These are phyloP conservation scores for Cucurbita ficifolia DNA, from an alignment of 306 rosid genomes.

Conservation along the genomic window DNA sequence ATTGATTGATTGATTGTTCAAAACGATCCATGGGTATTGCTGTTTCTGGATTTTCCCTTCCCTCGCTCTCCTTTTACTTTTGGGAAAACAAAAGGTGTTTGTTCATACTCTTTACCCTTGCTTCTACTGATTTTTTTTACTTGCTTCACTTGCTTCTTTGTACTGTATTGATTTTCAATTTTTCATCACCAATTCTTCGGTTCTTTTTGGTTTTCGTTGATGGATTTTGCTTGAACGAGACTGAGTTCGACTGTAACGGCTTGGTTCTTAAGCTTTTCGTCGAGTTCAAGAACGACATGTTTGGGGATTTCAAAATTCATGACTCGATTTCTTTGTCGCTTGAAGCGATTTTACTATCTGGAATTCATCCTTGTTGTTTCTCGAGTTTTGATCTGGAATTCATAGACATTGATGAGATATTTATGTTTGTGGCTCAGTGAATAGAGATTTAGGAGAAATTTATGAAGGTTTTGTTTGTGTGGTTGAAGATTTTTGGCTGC, in stretches of 20 bases:
- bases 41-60: conserved; percentile 22
- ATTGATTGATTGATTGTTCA: conserved; percentile 14
- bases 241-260: not conserved
- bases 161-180: not conserved
- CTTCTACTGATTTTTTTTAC: not conserved
- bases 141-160: conserved; percentile 4
- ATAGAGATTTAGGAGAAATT: not conserved
- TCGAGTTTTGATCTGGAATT: no score
- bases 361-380: not conserved
- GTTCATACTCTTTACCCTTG: conserved; percentile 2
- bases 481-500: conserved; percentile 31
- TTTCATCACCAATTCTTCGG: not conserved
- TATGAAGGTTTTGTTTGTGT: conserved; percentile 13
- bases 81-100: conserved; percentile 38
- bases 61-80: conserved; percentile 28
- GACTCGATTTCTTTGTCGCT: not conserved
- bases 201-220: not conserved
- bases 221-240: not conserved
- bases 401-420: not conserved
- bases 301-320: conserved; percentile 7
- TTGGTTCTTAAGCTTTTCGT: not conserved
- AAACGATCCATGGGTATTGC: conserved; percentile 26
- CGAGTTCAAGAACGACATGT: not conserved
- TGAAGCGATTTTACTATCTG: not conserved
- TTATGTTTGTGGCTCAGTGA: not conserved